These are phyloP conservation scores for Talaromyces sp. DNA, from an alignment of 2,329 filamentous ascomycete genomes.

Conservation along the genomic window DNA sequence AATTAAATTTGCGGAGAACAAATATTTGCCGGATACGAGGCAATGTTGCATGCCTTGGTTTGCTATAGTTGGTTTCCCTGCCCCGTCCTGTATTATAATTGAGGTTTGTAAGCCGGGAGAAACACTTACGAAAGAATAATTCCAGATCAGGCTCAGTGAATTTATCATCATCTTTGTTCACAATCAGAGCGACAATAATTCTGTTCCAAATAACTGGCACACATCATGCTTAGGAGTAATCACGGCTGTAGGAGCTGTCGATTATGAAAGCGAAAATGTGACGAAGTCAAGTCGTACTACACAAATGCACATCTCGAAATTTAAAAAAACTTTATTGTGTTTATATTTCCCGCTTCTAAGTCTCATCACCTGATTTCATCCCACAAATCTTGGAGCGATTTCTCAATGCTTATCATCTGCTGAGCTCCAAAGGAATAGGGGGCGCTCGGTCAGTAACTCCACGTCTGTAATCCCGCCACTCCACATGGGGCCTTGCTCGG, in stretches of 20 bases:
- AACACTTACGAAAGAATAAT: background rate
- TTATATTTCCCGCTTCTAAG: too few species aligned
- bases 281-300: conserved; percentile 62
- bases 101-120: background rate
- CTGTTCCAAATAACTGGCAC: background rate
- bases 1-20: too few species aligned
- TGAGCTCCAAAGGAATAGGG: conserved; percentile 8
- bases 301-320: conserved; percentile 48
- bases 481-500: conserved; percentile 14
- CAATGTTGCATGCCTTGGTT: too few species aligned
- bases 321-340: background rate
- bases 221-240: conserved; percentile 2
- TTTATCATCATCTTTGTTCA: background rate
- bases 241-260: conserved; percentile 64
- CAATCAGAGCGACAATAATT: background rate
- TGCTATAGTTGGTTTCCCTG: too few species aligned
- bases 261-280: conserved; percentile 66
- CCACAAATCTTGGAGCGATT: background rate
- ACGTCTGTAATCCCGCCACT: conserved; percentile 15
- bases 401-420: conserved; percentile 11
- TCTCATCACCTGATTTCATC: too few species aligned
- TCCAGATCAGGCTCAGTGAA: background rate
- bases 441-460: background rate
- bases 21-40: too few species aligned
- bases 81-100: too few species aligned